phyloP scores from a whole-genome alignment of 2,329 filamentous ascomycete genomes.

The Triangularia verruculosa region DNA sequence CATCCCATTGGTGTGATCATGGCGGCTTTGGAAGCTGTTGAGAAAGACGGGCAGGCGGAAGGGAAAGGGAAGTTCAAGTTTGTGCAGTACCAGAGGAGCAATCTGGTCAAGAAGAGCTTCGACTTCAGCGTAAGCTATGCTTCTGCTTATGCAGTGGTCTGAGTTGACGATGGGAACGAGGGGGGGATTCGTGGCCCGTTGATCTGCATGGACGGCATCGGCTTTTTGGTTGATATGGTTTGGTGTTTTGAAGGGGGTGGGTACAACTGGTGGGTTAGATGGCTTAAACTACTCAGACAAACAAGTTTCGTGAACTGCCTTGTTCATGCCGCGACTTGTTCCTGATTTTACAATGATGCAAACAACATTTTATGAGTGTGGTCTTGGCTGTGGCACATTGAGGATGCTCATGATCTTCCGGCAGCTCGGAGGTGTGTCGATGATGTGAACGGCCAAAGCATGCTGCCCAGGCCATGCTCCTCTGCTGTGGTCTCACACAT shows the following conservation, averaged over 20 bases:
- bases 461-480: background rate
- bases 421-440: background rate
- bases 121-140: conserved; percentile 95
- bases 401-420: background rate
- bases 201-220: background rate
- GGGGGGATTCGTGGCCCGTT: too few relatives aligned
- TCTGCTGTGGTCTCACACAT: background rate
- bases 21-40: conserved; percentile 74
- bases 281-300: background rate
- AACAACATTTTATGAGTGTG: too few relatives aligned
- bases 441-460: background rate
- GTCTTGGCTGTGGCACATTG: too few relatives aligned
- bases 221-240: background rate
- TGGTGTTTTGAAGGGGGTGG: background rate
- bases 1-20: conserved; percentile 93
- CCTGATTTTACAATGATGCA: background rate
- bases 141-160: conserved; percentile 81
- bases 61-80: conserved; percentile 66
- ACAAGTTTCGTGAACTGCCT: background rate
- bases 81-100: conserved; percentile 83
- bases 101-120: conserved; percentile 60
- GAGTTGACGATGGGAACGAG: conserved; percentile 11
- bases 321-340: background rate
- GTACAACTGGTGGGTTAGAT: background rate
- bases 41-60: conserved; percentile 33